These are phyloP conservation scores for Haplosporangium sp. DNA, from an alignment of 371 early-diverging fungal genomes.

Conservation along the genomic window DNA sequence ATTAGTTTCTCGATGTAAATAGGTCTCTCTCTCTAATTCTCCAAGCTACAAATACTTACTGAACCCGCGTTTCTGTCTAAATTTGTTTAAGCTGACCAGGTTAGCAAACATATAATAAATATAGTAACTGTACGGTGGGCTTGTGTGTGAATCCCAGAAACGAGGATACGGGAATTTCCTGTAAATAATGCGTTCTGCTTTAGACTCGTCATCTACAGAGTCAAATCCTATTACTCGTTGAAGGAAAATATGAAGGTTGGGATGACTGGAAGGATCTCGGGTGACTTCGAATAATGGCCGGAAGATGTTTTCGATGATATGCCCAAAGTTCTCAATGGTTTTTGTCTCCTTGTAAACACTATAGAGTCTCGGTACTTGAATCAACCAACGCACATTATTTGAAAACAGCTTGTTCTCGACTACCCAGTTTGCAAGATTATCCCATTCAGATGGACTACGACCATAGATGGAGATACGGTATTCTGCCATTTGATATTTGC, in stretches of 20 bases:
- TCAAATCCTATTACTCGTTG: slow-evolving; percentile 98
- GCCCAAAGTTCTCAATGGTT: slow-evolving; percentile 81
- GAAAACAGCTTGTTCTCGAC: slow-evolving; percentile 93
- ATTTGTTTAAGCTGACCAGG: slow-evolving; percentile 87
- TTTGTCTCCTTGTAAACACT: slow-evolving; percentile 85
- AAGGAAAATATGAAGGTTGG: slow-evolving; percentile 93
- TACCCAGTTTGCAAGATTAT: slow-evolving; percentile 96
- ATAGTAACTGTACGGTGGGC: slow-evolving; percentile 99
- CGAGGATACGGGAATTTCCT: slow-evolving; percentile 90
- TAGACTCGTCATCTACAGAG: slow-evolving; percentile 98
- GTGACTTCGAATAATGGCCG: slow-evolving; percentile 96
- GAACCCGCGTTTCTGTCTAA: slow-evolving; percentile 84
- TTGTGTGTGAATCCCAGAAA: slow-evolving; percentile 81
- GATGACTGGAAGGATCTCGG: slow-evolving; percentile 83
- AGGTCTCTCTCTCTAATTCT: background rate
- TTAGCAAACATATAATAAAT: slow-evolving; percentile 97
- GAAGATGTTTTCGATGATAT: slow-evolving; percentile 90
- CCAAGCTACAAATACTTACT: slow-evolving; percentile 62
- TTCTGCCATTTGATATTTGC: slow-evolving; percentile 96
- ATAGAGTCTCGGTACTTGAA: slow-evolving; percentile 97
- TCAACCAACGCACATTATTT: slow-evolving; percentile 95
- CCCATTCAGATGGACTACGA: slow-evolving; percentile 87
- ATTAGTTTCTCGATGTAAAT: background rate
- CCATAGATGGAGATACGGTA: slow-evolving; percentile 96
- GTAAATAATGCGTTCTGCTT: slow-evolving; percentile 86